phyloP scores from a whole-genome alignment of 176 grass and related monocot species.

The Cenchrus fungigraminus region DNA sequence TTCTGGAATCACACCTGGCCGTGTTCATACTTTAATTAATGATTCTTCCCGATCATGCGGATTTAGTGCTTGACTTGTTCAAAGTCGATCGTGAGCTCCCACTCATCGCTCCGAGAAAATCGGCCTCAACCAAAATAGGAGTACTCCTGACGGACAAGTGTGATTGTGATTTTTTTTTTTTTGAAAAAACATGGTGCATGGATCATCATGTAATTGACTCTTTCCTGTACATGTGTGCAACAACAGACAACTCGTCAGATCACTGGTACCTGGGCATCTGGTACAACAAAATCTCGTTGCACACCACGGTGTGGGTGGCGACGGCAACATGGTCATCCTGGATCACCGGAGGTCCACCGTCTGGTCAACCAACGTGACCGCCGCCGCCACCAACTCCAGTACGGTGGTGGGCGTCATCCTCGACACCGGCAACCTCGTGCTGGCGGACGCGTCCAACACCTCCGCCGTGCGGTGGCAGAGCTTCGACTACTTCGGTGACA shows the following conservation, averaged over 20 bases:
- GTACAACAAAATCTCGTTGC: constrained; percentile 54
- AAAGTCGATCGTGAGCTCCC: background rate
- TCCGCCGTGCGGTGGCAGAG: constrained; percentile 63
- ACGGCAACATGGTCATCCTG: constrained; percentile 57
- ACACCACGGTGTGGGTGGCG: constrained; percentile 51
- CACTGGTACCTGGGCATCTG: constrained; percentile 64
- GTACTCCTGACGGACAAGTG: background rate
- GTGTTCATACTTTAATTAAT: background rate
- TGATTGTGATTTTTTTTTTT: background rate
- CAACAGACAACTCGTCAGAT: constrained; percentile 33
- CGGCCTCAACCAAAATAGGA: background rate
- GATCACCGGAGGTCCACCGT: background rate
- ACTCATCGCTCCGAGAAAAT: background rate
- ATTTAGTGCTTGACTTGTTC: background rate
- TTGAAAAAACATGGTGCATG: background rate
- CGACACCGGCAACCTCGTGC: constrained; percentile 65
- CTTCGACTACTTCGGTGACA: constrained; percentile 66
- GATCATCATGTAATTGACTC: background rate
- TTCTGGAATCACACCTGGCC: background rate
- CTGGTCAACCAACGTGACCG: constrained; percentile 56
- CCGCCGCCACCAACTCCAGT: background rate
- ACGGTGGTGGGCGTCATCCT: constrained; percentile 45
- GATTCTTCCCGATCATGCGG: background rate
- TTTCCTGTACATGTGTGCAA: background rate
- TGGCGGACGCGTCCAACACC: constrained; percentile 50